phyloP scores from a whole-genome alignment of 768 basidiomycete genomes.

The Boletales sp. region DNA sequence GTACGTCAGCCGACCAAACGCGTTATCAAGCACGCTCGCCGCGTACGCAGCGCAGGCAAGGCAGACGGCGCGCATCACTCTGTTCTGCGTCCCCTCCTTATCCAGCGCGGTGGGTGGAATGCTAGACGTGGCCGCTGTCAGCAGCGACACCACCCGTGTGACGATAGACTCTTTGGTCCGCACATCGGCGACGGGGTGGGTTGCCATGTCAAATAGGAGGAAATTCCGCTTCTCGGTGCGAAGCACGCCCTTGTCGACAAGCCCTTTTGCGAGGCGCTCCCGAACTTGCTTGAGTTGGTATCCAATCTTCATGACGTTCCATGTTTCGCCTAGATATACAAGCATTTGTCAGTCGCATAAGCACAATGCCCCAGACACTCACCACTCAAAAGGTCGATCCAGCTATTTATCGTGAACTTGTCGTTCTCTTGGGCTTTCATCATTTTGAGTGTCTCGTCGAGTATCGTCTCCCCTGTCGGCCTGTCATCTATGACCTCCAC shows the following conservation, averaged over 20 bases:
- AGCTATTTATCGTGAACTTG: slow-evolving; percentile 71
- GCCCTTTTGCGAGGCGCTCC: slow-evolving; percentile 93
- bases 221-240: slow-evolving; percentile 99
- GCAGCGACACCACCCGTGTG: slow-evolving; percentile 66
- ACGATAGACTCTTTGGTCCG: slow-evolving; percentile 86
- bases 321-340: slow-evolving; percentile 80
- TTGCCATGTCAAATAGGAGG: slow-evolving; percentile 99
- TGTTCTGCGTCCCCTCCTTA: slow-evolving; percentile 76
- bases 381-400: slow-evolving; percentile 96
- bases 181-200: slow-evolving; percentile 93
- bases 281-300: slow-evolving; percentile 99
- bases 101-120: slow-evolving; percentile 73
- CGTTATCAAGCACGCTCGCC: slow-evolving; percentile 93
- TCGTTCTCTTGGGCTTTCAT: slow-evolving; percentile 72
- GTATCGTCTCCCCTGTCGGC: slow-evolving; percentile 92
- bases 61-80: slow-evolving; percentile 75
- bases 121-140: slow-evolving; percentile 79
- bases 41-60: slow-evolving; percentile 91
- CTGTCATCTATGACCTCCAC: slow-evolving; percentile 91
- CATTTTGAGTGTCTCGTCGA: slow-evolving; percentile 95
- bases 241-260: slow-evolving; percentile 98
- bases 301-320: slow-evolving; percentile 99
- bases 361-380: background rate
- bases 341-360: background rate
- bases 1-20: slow-evolving; percentile 82